These are phyloP conservation scores for Warburgia ugandensis DNA, from an alignment of 164 flowering plant genomes.

Conservation along the genomic window DNA sequence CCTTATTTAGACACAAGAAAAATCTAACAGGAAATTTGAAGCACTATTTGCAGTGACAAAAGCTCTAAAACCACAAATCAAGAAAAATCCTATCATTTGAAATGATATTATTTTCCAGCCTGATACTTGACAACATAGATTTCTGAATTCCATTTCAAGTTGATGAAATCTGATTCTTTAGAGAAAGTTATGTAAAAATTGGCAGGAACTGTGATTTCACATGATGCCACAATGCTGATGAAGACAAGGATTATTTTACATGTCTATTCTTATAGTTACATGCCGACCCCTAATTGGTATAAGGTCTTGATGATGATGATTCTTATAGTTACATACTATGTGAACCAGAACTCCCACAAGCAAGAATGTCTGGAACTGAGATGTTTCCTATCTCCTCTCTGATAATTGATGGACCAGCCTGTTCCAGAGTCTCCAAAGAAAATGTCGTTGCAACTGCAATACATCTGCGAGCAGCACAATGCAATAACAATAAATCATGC, in stretches of 20 bases:
- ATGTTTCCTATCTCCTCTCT: conserved; percentile 73
- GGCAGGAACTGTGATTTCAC: conserved; percentile 2
- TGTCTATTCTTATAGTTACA: no score
- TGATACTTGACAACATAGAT: not conserved
- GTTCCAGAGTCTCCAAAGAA: conserved; percentile 49
- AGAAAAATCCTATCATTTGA: not conserved
- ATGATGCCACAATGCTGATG: conserved; percentile 8
- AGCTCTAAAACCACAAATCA: conserved; percentile 1
- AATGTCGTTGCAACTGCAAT: conserved; percentile 88
- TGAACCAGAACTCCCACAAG: conserved; percentile 48
- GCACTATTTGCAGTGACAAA: no score
- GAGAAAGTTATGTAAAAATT: conserved; percentile 1
- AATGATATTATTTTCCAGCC: no score
- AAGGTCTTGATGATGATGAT: no score
- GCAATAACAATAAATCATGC: not conserved
- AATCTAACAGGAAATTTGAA: no score
- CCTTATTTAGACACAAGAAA: conserved; percentile 6
- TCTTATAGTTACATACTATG: conserved; percentile 72
- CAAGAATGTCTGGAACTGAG: conserved; percentile 74
- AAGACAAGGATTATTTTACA: conserved; percentile 12
- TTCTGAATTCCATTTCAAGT: conserved; percentile 4
- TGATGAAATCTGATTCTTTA: not conserved
- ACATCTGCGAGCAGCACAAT: conserved; percentile 56
- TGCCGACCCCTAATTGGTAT: no score
- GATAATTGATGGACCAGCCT: conserved; percentile 74